Base-by-base conservation (phyloP, 208 protist genomes). In the Crithidia brevicula region DNA sequence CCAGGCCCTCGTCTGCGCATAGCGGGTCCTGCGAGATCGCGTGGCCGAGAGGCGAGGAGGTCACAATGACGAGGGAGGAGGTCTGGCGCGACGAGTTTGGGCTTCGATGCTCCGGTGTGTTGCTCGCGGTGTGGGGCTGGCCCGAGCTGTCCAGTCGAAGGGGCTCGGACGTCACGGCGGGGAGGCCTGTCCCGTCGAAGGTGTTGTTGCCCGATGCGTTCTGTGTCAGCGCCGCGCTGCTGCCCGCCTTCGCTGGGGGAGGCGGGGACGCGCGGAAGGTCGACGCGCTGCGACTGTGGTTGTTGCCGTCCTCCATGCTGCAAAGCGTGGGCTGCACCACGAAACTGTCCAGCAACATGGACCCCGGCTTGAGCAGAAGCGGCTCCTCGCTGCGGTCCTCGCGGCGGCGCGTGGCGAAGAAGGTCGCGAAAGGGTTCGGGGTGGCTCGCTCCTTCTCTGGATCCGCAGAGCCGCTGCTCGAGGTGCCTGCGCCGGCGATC, bases 331-430 rank as follows among this genome's bases (percentile, higher is more conserved):
- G 61, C 49, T 64, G 66, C 28, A 83, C 65, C 20, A 80, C 43
- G 31, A 83, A 79, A 69, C 52, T 68, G 46, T 72, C 65, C 6
- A 83, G 73, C 53, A 61, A 11, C 67, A 83, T 71, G 10, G 63
- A 65, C 16, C 34, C 50, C 27, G 47, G 22, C 67, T 66, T 68
- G 23, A 66, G 58, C 51, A 65, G 28, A 49, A 72, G 64, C 23
- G 30, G 70, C 47, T 63, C 25, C n/a, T 64, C 34, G 38, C 28
- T 33, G 28, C 56, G 20, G 53, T 71, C 62, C 16, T 56, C 52
- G 25, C 65, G 51, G 27, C 53, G 51, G 31, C 25, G 47, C n/a
- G 72, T 1, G 23, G 57, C 31, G 13, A 77, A 70, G 23, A 70
- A 66, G 28, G 61, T 62, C 42, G 47, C 23, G 30, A 71, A 30